phyloP scores from a whole-genome alignment of 2,329 filamentous ascomycete species.

The Fusarium compactum region DNA sequence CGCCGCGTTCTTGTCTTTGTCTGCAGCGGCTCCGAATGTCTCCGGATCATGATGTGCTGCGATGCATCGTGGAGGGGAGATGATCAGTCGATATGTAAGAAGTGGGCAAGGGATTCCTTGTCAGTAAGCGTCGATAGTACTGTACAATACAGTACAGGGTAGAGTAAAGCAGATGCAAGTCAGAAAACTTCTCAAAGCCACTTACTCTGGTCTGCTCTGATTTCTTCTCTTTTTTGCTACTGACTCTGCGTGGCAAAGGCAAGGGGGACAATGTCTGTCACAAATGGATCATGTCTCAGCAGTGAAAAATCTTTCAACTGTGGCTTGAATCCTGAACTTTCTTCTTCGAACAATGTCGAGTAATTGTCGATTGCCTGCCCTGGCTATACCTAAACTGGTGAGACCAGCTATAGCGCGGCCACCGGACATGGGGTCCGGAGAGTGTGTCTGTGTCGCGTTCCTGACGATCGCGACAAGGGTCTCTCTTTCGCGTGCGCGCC shows the following conservation, averaged over 20 bases:
- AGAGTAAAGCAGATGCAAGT: neutral
- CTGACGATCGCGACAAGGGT: slow-evolving; percentile 47
- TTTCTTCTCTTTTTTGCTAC: neutral
- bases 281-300: slow-evolving; percentile 18
- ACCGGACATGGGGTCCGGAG: slow-evolving; percentile 16
- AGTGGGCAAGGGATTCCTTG: slow-evolving; percentile 16
- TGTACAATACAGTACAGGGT: neutral
- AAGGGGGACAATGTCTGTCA: slow-evolving; percentile 10
- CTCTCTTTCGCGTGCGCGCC: slow-evolving; percentile 7
- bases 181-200: neutral
- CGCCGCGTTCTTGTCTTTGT: slow-evolving; percentile 30
- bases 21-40: slow-evolving; percentile 41
- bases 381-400: slow-evolving; percentile 32
- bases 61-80: slow-evolving; percentile 35
- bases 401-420: slow-evolving; percentile 23
- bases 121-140: neutral
- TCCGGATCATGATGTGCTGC: slow-evolving; percentile 35
- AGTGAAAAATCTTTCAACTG: slow-evolving; percentile 8
- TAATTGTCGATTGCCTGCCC: neutral
- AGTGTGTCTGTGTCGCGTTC: slow-evolving; percentile 43
- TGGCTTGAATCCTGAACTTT: slow-evolving; percentile 8
- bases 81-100: slow-evolving; percentile 30
- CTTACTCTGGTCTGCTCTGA: neutral
- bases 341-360: slow-evolving; percentile 2
- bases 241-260: neutral